Evolutionary conservation across 768 basidiomycete genomes (phyloP), one percentile per base, ranked within the genome.

Genomic region (Lactarius sp.): DNA sequence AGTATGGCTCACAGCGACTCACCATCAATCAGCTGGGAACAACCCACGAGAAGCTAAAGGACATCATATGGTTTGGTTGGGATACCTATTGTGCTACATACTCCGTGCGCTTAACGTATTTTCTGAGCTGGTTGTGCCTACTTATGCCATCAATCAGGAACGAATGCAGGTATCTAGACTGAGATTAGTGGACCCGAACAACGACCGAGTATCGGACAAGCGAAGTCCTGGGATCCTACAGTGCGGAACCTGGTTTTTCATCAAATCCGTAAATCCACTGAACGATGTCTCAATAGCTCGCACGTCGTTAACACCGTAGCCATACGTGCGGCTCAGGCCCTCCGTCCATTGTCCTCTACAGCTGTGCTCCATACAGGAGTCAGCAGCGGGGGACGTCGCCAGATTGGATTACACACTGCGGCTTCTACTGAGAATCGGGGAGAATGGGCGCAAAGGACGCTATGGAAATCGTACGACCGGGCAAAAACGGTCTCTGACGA

Each of bases 381-480:
- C 41, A 69, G 69, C 31, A 44, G 33, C 6, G 16, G 33, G 41
- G 61, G 67, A 18, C 57, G 59, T 12, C 56, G 67, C 14, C 53
- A 53, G 33, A 44, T 68, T 13, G 42, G 41, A 4, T 47, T 66
- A 27, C 33, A 37, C 12, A 14, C 44, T n/a, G 18, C 55, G 22
- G 31, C 9, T 37, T 14, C 56, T 41, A 36, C 44, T 7, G 52
- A 66, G 34, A 56, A 47, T 13, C 49, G 61, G 42, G 56, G 27
- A 49, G 67, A 66, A 68, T 44, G 68, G 68, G 13, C 60, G 56
- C 18, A 63, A 66, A 33, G 61, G 64, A 62, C 62, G 10, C 52
- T 74, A 10, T 75, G 74, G 74, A 74, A 72, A 60, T 68, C 70
- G 1, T 57, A 56, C 12, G 37, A 58, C 13, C 63, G 69, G 18